phyloP scores from a whole-genome alignment of 192 early-diverging fungal genomes.

The Coemansia furcata region DNA sequence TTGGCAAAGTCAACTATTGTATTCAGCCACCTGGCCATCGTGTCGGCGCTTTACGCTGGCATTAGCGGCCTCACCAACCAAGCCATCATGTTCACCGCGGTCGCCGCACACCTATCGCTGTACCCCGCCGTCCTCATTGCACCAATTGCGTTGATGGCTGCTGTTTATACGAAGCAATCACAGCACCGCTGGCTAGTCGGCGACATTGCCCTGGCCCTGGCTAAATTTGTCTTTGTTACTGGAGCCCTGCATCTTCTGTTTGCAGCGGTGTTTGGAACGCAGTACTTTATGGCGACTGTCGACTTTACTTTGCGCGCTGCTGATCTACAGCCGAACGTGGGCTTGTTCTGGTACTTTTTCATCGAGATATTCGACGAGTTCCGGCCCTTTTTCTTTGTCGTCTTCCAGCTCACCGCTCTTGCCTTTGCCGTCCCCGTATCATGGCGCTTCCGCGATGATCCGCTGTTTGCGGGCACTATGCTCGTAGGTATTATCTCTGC shows the following conservation, averaged over 20 bases:
- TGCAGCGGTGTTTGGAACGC: conserved; percentile 14
- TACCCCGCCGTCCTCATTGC: conserved; percentile 84
- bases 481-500: conserved; percentile 74
- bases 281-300: conserved; percentile 36
- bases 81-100: conserved; percentile 70
- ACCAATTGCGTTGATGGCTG: conserved; percentile 32
- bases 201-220: conserved; percentile 8
- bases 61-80: conserved; percentile 45
- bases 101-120: conserved; percentile 81
- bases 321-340: conserved; percentile 95
- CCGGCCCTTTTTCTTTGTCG: conserved; percentile 86
- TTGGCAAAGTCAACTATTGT: conserved; percentile 71
- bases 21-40: conserved; percentile 74
- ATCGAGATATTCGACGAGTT: conserved; percentile 99
- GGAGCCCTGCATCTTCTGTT: conserved; percentile 27
- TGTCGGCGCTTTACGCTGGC: conserved; percentile 70
- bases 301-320: conserved; percentile 62
- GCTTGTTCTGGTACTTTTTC: conserved; percentile 99
- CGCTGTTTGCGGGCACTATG: conserved; percentile 74
- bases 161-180: neutral
- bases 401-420: conserved; percentile 93
- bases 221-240: conserved; percentile 14
- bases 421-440: conserved; percentile 83
- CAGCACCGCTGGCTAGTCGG: neutral
- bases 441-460: conserved; percentile 72